phyloP scores from a whole-genome alignment of 345 rosid genomes.

The Syzygium grande region DNA sequence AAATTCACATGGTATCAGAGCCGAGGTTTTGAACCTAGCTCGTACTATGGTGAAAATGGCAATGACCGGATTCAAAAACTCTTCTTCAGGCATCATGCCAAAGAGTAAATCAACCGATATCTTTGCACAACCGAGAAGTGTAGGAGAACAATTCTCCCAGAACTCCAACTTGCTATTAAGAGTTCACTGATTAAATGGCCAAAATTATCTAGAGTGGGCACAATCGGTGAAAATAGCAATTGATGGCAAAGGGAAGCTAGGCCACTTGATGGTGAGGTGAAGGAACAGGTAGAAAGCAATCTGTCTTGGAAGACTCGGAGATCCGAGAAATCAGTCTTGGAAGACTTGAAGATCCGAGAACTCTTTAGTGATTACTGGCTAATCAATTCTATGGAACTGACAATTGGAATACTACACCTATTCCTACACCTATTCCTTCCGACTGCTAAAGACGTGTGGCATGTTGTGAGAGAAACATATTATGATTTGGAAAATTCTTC shows the following conservation, averaged over 20 bases:
- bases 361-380: not conserved
- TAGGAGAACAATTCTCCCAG: not conserved
- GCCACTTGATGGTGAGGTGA: not conserved
- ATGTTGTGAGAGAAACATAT: no score
- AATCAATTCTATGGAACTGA: no score
- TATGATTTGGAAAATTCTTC: no score
- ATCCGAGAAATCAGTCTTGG: no score
- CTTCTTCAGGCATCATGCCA: not conserved
- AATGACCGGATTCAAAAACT: not conserved
- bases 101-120: not conserved
- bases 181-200: not conserved
- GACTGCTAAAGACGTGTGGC: no score
- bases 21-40: not conserved
- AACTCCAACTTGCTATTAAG: not conserved
- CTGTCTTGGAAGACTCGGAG: not conserved
- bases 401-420: no score
- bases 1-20: not conserved
- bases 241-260: not conserved
- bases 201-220: not conserved
- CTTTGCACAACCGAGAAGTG: not conserved
- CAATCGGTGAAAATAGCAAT: not conserved
- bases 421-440: not conserved
- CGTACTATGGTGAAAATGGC: not conserved
- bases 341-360: no score
- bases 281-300: not conserved